These are phyloP conservation scores for Coccomyxa sp. DNA, from an alignment of 139 green algal genomes.

Conservation along the genomic window DNA sequence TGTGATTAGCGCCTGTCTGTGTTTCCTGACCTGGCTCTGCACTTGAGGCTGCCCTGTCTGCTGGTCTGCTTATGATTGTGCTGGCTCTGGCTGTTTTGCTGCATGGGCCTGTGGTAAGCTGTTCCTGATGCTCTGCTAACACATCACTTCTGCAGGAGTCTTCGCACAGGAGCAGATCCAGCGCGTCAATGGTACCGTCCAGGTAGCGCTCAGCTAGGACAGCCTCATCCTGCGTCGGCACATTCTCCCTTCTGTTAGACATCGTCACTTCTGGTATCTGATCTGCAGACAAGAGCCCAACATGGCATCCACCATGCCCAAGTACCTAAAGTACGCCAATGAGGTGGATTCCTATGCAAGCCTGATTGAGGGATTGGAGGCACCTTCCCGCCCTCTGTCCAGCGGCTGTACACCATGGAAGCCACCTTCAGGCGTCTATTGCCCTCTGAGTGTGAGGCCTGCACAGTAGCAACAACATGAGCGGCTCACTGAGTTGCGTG, in stretches of 20 bases:
- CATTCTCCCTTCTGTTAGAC: not conserved
- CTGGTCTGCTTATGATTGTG: not conserved
- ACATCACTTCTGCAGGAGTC: not conserved
- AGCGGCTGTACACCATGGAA: slow-evolving; percentile 11
- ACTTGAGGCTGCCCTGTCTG: not conserved
- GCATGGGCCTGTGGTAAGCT: not conserved
- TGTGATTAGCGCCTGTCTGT: too few species aligned
- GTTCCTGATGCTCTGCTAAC: not conserved
- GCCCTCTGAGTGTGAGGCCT: not conserved
- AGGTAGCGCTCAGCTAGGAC: slow-evolving; percentile 2
- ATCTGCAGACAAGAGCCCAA: not conserved
- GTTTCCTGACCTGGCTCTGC: not conserved
- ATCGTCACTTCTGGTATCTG: not conserved
- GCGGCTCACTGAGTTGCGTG: too few species aligned
- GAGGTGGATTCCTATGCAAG: slow-evolving; percentile 11
- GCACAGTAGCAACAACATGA: too few species aligned
- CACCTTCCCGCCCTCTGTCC: slow-evolving; percentile 6
- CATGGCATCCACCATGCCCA: not conserved
- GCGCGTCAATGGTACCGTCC: slow-evolving; percentile 15
- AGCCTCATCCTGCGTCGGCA: too few species aligned
- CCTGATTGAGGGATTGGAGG: too few species aligned
- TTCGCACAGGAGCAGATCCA: not conserved
- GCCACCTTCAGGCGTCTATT: slow-evolving; percentile 2
- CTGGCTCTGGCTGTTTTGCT: not conserved
- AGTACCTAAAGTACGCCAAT: not conserved